Evolutionary conservation across 169 alveolate species (phyloP), one percentile per base, ranked within the genome.

Genomic region (Babesia divergens): DNA sequence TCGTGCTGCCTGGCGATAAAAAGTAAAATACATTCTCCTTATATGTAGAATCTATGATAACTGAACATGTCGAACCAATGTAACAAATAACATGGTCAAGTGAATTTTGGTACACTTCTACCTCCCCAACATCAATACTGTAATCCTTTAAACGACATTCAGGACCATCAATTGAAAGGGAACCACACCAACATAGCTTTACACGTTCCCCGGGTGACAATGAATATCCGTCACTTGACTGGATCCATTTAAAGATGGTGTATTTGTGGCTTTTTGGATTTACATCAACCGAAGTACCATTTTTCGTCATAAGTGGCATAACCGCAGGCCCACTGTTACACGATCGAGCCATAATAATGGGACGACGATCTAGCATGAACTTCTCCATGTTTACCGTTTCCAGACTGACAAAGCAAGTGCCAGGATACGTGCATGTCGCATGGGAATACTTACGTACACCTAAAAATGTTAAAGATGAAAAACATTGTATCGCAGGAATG

Each of bases 161-260:
- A 8, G 20, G 8, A 11, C 6, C 3, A 2, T 18, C 22, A 20
- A n/a, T 59, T 34, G 35, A 2, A 31, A 32, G 16, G 1, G 42
- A 34, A 44, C 72, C 60, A 22, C 72, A 62, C 72, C 72, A 62
- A 43, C 72, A 62, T 28, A 62, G 5, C 18, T 14, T 8, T 20
- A 46, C 2, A 1, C 31, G 26, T 22, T 62, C 72, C 26, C 72
- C 72, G 18, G 60, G 26, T 20, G 43, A 0, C 4, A 62, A 13
- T 1, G 11, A 4, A 18, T 31, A 44, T 5, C 54, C 72, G 8
- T 26, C 40, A 14, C 1, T 8, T 3, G 56, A 24, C 7, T 4
- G 42, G 2, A 46, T 11, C 72, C 72, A 62, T 28, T n/a, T 46
- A 1, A 62, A 4, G 7, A 42, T 37, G 6, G 50, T 13, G 4